Evolutionary conservation across 2,329 filamentous ascomycete genomes (phyloP).

Genomic region (Chaetomium olivaceum): DNA sequence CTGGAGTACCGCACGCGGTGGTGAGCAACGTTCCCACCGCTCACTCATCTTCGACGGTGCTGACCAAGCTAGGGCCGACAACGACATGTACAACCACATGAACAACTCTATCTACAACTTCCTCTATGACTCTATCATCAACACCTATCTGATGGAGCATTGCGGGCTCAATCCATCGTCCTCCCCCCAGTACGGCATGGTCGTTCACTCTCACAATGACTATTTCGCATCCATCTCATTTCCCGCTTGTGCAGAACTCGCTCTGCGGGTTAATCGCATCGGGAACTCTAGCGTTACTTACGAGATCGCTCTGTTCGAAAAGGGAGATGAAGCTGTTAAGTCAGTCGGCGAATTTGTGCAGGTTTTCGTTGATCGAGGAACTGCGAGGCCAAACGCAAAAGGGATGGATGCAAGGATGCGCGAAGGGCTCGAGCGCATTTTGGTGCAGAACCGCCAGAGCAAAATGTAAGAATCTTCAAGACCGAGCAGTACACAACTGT

Average conservation of each 20-base stretch:
- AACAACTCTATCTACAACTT: slow-evolving; percentile 89
- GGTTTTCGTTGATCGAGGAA: slow-evolving; percentile 79
- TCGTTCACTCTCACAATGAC: slow-evolving; percentile 82
- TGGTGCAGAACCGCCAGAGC: slow-evolving; percentile 14
- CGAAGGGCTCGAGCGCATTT: slow-evolving; percentile 48
- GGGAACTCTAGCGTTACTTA: slow-evolving; percentile 87
- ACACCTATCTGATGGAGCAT: slow-evolving; percentile 79
- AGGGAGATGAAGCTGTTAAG: slow-evolving; percentile 70
- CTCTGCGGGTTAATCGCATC: slow-evolving; percentile 77
- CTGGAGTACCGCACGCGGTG: slow-evolving; percentile 86
- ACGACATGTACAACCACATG: slow-evolving; percentile 93
- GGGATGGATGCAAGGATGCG: slow-evolving; percentile 66
- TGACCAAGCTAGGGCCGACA: slow-evolving; percentile 67
- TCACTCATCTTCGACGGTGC: neutral
- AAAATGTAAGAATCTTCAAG: slow-evolving; percentile 21
- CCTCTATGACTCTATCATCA: slow-evolving; percentile 87
- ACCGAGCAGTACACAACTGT: neutral
- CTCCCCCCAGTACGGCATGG: slow-evolving; percentile 74
- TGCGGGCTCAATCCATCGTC: slow-evolving; percentile 72
- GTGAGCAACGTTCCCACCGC: slow-evolving; percentile 47
- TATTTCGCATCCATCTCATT: slow-evolving; percentile 82
- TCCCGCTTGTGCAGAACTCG: slow-evolving; percentile 78
- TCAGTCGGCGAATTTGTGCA: slow-evolving; percentile 86
- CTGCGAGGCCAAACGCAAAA: slow-evolving; percentile 63
- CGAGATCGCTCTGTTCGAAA: slow-evolving; percentile 83